Base-by-base conservation (phyloP, 169 alveolate genomes). In the Eimeria necatrix region DNA sequence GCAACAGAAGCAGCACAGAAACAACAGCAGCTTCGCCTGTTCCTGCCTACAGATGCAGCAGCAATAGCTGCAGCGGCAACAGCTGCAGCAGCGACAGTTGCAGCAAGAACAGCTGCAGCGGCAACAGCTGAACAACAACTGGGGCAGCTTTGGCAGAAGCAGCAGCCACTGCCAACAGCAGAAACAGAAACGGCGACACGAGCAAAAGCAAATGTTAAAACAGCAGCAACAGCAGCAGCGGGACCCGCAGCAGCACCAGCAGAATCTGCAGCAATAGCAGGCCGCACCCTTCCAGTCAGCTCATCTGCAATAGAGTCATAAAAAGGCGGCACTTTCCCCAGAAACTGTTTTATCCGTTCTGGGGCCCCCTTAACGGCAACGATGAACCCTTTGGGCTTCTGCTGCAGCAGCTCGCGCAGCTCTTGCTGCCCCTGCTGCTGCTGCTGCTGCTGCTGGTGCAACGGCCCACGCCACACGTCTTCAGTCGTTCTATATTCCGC, bases 311-410 rank as follows among this genome's bases (percentile, higher is more conserved):
- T 95, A 64, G 94, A 94, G 90, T 98, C 99, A 96, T 98, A 99
- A 93, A 97, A 94, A 26, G 95, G 95, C 4, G 99, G 99, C 8
- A 98, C 97, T 71, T 98, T 97, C 52, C 95, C 96, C 46, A 98
- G 96, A 88, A 98, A 96, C 22, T 94, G 74, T 93, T 98, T 96
- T 83, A 99, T 87, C 60, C 96, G 96, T 96, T 99, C 99, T 24
- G 99, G 99, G 24, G 99, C 99, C 20, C 99, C 99, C 96, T 99
- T 99, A 60, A 98, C 97, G 76, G 91, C 89, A 26, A 91, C 95
- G 14, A 91, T 26, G 78, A 48, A 51, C 51, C 86, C 78, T 32
- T 68, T 26, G 71, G 41, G 71, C 73, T 64, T 80, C 86, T 81
- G 80, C 64, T 52, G 85, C 86, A 71, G 49, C 84, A 53, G 64